These are phyloP conservation scores for Zalaria obscura DNA, from an alignment of 2,329 filamentous ascomycete species.

Conservation along the genomic window DNA sequence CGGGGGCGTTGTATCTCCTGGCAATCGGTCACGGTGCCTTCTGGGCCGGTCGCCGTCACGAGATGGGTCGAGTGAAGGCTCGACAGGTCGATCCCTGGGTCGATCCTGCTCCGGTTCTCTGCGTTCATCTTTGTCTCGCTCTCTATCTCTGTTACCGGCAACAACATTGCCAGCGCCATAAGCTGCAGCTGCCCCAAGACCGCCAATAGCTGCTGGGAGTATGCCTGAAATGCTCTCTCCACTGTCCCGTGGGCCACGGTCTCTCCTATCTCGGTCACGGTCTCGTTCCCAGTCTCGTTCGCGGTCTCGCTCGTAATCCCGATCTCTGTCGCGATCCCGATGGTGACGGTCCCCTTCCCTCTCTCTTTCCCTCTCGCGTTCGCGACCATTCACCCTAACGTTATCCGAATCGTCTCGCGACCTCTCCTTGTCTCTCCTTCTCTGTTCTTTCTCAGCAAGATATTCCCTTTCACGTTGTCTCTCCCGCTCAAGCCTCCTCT, in stretches of 20 bases:
- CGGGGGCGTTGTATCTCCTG: neutral
- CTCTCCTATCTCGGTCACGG: slow-evolving; percentile 17
- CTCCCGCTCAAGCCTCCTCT: slow-evolving; percentile 4
- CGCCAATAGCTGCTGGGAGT: slow-evolving; percentile 8
- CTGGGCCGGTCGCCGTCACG: neutral
- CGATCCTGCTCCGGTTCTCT: slow-evolving; percentile 8
- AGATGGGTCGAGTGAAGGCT: neutral
- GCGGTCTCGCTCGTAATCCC: slow-evolving; percentile 8
- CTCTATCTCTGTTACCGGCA: slow-evolving; percentile 7
- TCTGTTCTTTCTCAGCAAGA: slow-evolving; percentile 5
- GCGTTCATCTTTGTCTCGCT: slow-evolving; percentile 9
- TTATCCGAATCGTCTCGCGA: slow-evolving; percentile 7
- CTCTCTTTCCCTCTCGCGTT: slow-evolving; percentile 9
- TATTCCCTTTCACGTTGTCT: slow-evolving; percentile 4
- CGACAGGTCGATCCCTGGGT: neutral
- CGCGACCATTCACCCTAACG: slow-evolving; percentile 1
- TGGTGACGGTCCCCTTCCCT: slow-evolving; percentile 5
- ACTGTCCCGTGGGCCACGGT: slow-evolving; percentile 7
- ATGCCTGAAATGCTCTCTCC: slow-evolving; percentile 6
- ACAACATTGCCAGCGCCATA: slow-evolving; percentile 5
- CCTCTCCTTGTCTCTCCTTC: slow-evolving; percentile 4
- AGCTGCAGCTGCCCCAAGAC: slow-evolving; percentile 7
- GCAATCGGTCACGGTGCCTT: slow-evolving; percentile 6
- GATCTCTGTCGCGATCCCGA: slow-evolving; percentile 4
- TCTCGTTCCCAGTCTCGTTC: slow-evolving; percentile 16